Evolutionary conservation across 768 basidiomycete species (phyloP).

Genomic region (Mycena filopes): DNA sequence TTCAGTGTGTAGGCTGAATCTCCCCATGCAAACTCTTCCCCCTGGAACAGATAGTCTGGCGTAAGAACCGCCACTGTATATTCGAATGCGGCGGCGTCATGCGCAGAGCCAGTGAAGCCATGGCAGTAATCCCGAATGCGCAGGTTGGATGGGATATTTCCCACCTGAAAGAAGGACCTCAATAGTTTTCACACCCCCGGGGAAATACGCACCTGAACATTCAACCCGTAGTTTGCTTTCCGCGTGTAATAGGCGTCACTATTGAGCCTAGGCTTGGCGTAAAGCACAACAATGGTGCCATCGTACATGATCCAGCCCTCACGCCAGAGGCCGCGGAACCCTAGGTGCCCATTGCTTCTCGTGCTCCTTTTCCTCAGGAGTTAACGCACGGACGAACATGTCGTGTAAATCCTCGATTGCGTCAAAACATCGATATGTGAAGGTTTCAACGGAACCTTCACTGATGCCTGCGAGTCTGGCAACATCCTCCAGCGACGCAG

Average conservation of each 20-base stretch:
- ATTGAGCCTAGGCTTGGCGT: conserved; percentile 40
- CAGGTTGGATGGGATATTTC: conserved; percentile 44
- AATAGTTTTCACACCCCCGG: too few relatives aligned
- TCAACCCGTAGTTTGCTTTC: conserved; percentile 49
- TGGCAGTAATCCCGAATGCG: conserved; percentile 44
- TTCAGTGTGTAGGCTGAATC: conserved; percentile 40
- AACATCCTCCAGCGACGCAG: conserved; percentile 30
- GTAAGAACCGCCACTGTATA: conserved; percentile 39
- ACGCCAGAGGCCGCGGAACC: conserved; percentile 44
- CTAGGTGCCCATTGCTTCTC: conserved; percentile 48
- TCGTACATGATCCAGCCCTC: conserved; percentile 51
- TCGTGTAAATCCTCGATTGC: background rate
- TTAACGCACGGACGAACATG: background rate
- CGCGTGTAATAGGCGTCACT: conserved; percentile 48
- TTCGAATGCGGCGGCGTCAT: conserved; percentile 48
- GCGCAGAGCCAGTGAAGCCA: conserved; percentile 46
- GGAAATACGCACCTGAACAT: conserved; percentile 47
- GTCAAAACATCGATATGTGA: conserved; percentile 25
- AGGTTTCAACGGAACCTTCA: conserved; percentile 32
- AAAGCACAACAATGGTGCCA: conserved; percentile 46
- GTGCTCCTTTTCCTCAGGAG: conserved; percentile 36
- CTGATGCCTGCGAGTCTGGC: conserved; percentile 29
- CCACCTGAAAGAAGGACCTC: too few relatives aligned
- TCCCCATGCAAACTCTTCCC: conserved; percentile 39
- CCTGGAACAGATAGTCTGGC: conserved; percentile 41